Base-by-base conservation (phyloP, 1,284 basidiomycete genomes). In the Apiotrichum brassicae region DNA sequence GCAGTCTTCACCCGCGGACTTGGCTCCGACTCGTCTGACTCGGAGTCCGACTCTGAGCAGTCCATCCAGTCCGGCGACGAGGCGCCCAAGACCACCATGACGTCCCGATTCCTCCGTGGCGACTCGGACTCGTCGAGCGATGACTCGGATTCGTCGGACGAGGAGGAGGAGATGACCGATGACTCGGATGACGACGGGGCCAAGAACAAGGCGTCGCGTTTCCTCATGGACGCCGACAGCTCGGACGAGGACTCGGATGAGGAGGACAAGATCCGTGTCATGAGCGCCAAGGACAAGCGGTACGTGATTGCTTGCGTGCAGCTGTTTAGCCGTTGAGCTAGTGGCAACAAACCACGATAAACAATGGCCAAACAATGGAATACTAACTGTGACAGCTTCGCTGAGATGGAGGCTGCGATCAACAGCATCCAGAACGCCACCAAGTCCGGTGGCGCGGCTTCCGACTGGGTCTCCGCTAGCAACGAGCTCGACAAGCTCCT, bases 401-500 rank as follows among this genome's bases (percentile, higher is more conserved):
- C 71, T 39, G 73, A 74, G 62, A 72, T 75, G 65, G 72, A 75
- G 48, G 63, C 82, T 2, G 86, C 86, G 12, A 87, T 90, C 46
- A 90, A 87, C 75, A 79, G 78, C 43, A 94, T 98, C 75, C 89
- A 95, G 50, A 98, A 98, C 71, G 92, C 86, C 23, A 78, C 91
- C 61, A 94, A 92, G 77, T 53, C 58, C 6, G 54, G 61, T 38
- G 70, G 74, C 43, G 63, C 66, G 9, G 63, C 61, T 24, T 91
- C 89, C 62, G 92, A 99, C 76, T 99, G 95, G 95, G 85, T 86
- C 20, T 84, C 84, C 30, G 95, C 93, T 63, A 87, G 85, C 38
- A 85, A 82, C 61, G 95, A 98, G 76, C 97, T 94, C 72, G 95
- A 99, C 76, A 95, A 94, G 73, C 80, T 99, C 48, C 76, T 82